Evolutionary conservation across 345 rosid genomes (phyloP).

Genomic region (Microthlaspi erraticum): DNA sequence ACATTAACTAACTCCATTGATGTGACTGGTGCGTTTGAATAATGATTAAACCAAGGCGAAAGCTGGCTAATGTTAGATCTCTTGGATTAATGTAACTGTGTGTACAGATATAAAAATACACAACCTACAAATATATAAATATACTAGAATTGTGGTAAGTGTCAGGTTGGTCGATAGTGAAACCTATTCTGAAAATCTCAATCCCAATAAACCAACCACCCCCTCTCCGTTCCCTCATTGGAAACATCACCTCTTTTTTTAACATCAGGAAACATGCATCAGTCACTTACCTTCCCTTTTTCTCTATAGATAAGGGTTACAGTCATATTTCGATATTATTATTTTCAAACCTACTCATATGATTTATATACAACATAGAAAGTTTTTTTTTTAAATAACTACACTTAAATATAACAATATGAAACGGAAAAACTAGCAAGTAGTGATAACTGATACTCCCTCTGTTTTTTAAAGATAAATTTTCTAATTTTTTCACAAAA

Average conservation of each 20-base stretch:
- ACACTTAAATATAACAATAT: too few relatives aligned
- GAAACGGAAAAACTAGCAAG: too few relatives aligned
- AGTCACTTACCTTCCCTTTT: background rate
- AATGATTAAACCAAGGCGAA: conserved; percentile 14
- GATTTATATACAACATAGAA: too few relatives aligned
- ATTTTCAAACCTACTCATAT: too few relatives aligned
- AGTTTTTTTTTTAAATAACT: too few relatives aligned
- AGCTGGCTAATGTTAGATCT: background rate
- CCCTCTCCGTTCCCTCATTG: conserved; percentile 35
- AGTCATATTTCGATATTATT: too few relatives aligned
- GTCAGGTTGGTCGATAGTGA: conserved; percentile 36
- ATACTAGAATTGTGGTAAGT: conserved; percentile 12
- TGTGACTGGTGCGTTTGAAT: conserved; percentile 27
- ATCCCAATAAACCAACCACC: conserved; percentile 38
- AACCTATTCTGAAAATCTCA: conserved; percentile 32
- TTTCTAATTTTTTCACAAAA: too few relatives aligned
- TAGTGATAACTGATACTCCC: too few relatives aligned
- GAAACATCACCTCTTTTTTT: conserved; percentile 38
- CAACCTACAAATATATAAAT: background rate
- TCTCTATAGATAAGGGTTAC: too few relatives aligned
- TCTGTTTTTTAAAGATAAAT: too few relatives aligned
- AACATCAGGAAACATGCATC: too few relatives aligned
- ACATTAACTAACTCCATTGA: conserved; percentile 28
- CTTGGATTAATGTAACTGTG: background rate
- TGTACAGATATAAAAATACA: background rate